Conservation (phyloP, 1,284 basidiomycete species). For the Pyrrhoderma noxium region DNA sequence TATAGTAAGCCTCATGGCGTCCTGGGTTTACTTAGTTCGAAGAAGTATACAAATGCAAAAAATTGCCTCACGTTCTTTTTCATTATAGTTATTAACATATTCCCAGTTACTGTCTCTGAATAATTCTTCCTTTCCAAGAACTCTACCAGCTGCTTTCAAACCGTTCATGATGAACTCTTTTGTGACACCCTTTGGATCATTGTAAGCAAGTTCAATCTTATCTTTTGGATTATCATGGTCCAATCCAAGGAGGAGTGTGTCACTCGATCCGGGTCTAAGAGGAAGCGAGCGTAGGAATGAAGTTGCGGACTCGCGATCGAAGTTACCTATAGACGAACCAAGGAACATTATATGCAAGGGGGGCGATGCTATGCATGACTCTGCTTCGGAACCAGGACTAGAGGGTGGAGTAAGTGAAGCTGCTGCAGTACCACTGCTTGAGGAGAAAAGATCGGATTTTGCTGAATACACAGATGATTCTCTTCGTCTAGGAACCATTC, state of each 20-base stretch:
- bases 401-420: conserved; percentile 30
- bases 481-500: neutral
- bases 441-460: conserved; percentile 8
- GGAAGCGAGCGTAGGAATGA: conserved; percentile 77
- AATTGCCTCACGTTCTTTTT: conserved; percentile 48
- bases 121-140: conserved; percentile 52
- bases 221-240: conserved; percentile 73
- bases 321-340: conserved; percentile 94
- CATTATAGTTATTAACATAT: conserved; percentile 78
- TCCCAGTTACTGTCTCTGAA: conserved; percentile 73
- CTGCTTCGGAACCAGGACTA: conserved; percentile 29
- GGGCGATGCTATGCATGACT: conserved; percentile 18
- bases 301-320: conserved; percentile 65
- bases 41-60: neutral
- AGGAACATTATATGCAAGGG: conserved; percentile 85
- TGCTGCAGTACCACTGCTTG: conserved; percentile 7
- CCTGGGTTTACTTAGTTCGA: conserved; percentile 38
- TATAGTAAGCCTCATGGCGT: conserved; percentile 83
- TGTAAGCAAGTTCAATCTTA: conserved; percentile 75
- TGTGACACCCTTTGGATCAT: conserved; percentile 77
- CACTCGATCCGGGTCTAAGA: conserved; percentile 62
- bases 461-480: conserved; percentile 12
- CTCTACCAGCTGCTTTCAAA: conserved; percentile 54
- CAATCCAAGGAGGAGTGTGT: conserved; percentile 74
- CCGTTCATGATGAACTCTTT: conserved; percentile 88